A percentile compares a stretch with the other conserved stretches of the same genome.
These are phyloP conservation scores for Pythium grandisporangium DNA, from an alignment of 352 stramenopile genomes.

Conservation along the genomic window DNA sequence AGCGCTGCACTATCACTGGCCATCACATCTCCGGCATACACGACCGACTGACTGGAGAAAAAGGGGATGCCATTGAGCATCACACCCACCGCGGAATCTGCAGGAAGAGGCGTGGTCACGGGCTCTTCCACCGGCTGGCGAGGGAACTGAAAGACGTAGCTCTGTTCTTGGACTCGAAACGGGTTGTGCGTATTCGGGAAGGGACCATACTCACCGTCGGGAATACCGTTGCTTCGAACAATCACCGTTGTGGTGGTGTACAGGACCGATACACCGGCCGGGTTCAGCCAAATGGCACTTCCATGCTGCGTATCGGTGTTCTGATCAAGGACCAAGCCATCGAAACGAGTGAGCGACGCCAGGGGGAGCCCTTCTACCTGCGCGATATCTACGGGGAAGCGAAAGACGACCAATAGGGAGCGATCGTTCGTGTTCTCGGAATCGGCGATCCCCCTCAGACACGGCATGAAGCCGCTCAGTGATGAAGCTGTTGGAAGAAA, in stretches of 20 bases:
- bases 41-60: slow-evolving; percentile 25
- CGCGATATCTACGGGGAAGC: slow-evolving; percentile 29
- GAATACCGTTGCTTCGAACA: slow-evolving; percentile 49
- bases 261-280: slow-evolving; percentile 25
- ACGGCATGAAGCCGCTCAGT: slow-evolving; percentile 35
- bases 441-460: slow-evolving; percentile 34
- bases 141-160: slow-evolving; percentile 62
- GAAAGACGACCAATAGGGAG: slow-evolving; percentile 27
- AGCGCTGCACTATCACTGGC: slow-evolving; percentile 23
- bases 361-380: slow-evolving; percentile 40
- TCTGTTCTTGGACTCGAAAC: slow-evolving; percentile 28
- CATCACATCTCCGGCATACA: slow-evolving; percentile 41
- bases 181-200: slow-evolving; percentile 66
- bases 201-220: slow-evolving; percentile 31
- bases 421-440: neutral
- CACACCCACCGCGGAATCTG: slow-evolving; percentile 41
- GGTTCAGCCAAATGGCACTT: slow-evolving; percentile 42
- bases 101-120: slow-evolving; percentile 18
- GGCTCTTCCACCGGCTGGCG: slow-evolving; percentile 19
- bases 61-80: slow-evolving; percentile 72
- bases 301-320: slow-evolving; percentile 13
- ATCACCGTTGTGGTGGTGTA: slow-evolving; percentile 44
- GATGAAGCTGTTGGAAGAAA: slow-evolving; percentile 19
- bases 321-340: slow-evolving; percentile 46
- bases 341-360: slow-evolving; percentile 29